Base-by-base conservation (phyloP, 441 rosid genomes). In the Populus hybrid region DNA sequence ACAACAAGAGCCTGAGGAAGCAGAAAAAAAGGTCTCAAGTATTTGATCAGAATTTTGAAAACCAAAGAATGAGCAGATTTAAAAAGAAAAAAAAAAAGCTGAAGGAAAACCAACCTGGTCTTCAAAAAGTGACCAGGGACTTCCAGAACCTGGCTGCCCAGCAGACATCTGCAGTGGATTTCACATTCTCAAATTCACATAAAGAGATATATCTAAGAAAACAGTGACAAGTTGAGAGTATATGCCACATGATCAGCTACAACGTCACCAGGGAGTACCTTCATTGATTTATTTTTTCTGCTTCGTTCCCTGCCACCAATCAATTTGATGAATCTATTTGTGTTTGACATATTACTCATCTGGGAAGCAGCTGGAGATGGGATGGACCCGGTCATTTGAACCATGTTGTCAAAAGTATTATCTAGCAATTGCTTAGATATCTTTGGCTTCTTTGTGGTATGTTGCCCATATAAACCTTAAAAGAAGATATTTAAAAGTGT, bases 311-410 rank as follows among this genome's bases (percentile, higher is more conserved):
- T 90, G 69, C 94, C 91, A 78, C 87, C 90, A 84, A 88, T 84
- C 79, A 89, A 78, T 86, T 90, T 93, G 84, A 91, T 90, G 42
- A 87, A 81, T 84, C 90, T 94, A 81, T 88, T 89, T 71, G 95
- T 89, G 90, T 86, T 88, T 82, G 98, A 90, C 98, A 97, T 90
- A 85, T 94, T 93, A 88, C 99, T 93, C 94, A 93, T 90, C 82
- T 96, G 98, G 71, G 99, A 94, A 81, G 93, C 93, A 24, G 85
- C 95, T 14, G 97, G 98, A 79, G 97, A 94, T 81, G 95, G 94
- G 76, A 90, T 75, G 28, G 94, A 89, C 67, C 96, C 97, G 72
- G 82, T 81, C 74, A 83, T 20, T 72, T 86, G 86, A 81, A 84
- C 84, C 78, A 87, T 81, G 82, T 84, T 89, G 84, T 95, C 97